Conservation (phyloP, 2,329 filamentous ascomycete species). For the Sordariomycetes sp. region DNA sequence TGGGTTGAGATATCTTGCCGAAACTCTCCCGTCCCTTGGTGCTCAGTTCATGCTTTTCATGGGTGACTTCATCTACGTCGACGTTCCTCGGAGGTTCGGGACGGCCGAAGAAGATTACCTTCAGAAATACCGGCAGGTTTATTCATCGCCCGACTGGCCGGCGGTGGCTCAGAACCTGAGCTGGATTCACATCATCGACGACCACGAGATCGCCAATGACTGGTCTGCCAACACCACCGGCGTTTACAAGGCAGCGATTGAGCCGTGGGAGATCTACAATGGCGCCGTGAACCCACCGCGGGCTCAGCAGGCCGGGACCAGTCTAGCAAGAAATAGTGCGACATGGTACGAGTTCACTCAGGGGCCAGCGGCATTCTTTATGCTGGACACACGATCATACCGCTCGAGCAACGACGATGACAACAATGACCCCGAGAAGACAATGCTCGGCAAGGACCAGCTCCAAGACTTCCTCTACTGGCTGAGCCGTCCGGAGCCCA, state of each 20-base stretch:
- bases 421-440: conserved; percentile 56
- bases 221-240: conserved; percentile 77
- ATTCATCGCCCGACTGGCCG: conserved; percentile 86
- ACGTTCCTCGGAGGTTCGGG: conserved; percentile 76
- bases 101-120: conserved; percentile 66
- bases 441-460: conserved; percentile 77
- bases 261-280: conserved; percentile 83
- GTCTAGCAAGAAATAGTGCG: conserved; percentile 34
- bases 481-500: conserved; percentile 60
- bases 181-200: conserved; percentile 95
- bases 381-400: conserved; percentile 85
- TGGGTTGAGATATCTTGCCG: conserved; percentile 66
- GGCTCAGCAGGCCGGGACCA: conserved; percentile 37
- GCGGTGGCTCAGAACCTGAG: conserved; percentile 68
- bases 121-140: conserved; percentile 89
- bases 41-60: conserved; percentile 76
- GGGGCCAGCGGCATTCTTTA: conserved; percentile 87
- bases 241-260: conserved; percentile 67
- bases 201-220: conserved; percentile 94
- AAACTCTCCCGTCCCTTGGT: conserved; percentile 58
- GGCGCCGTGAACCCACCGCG: conserved; percentile 71
- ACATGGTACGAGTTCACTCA: conserved; percentile 88
- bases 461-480: conserved; percentile 70
- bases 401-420: conserved; percentile 57
- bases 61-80: conserved; percentile 82